Evolutionary conservation across 148 eudicot species (phyloP), one percentile per base, ranked within the genome.

Genomic region (Fagopyrum tataricum): DNA sequence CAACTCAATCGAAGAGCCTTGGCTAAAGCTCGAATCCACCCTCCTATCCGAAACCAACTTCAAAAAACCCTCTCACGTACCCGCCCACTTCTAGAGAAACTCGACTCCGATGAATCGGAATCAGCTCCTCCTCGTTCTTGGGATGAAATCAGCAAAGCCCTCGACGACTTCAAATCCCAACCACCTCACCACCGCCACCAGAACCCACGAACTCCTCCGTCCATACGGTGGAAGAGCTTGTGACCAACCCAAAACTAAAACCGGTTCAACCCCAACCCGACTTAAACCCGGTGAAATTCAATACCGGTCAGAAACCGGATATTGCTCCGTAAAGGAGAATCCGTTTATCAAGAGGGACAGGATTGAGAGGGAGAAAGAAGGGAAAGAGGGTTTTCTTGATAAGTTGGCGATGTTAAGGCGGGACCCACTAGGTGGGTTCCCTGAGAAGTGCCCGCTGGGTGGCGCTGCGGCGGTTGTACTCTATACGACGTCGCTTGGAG

Each of bases 141-240:
- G 98, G 97, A 91, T 6, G 97, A 95, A 58, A 91, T 91, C 20
- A 95, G 96, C 79, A 95, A 88, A 74, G 96, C 82, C 56, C 74
- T 94, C 58, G 87, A 88, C 47, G 89, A 82, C 52, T 79, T 89
- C 73, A 94, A 91, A 76, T 73, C 89, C 86, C 73, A 79, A 56
- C 13, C 37, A 1, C 62, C 56, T 56, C 37, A 64, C 71, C 70
- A 15, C 73, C 76, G 37, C 4, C 20, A 7, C 79, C 44, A 68
- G 49, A 0, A 67, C 41, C 14, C 11, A 17, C 44, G 81, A 85
- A 83, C 76, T 74, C 78, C 67, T 86, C 95, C 11, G 82, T 91
- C 70, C 98, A 85, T 75, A 94, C 98, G 3, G 74, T 91, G 0
- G 92, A 86, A 8, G 97, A 94, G 37, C 74, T 94, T 39, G 98